Evolutionary conservation across 345 rosid genomes (phyloP), one percentile per base, ranked within the genome.

Genomic region (Hypericum androsaemum): DNA sequence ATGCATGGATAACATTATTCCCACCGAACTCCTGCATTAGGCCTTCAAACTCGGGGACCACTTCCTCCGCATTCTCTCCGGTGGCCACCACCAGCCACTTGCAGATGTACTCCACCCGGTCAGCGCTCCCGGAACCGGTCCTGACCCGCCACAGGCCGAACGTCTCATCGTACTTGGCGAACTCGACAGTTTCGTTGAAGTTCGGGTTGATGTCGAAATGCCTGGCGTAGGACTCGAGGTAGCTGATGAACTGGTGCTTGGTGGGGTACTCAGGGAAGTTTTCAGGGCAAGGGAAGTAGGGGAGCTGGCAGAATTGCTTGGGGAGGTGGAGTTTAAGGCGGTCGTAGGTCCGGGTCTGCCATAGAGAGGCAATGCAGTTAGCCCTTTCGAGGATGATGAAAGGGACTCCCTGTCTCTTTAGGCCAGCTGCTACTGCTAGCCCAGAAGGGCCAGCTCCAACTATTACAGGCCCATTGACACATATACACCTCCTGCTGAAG

Each of bases 21-120:
- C 77, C 75, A 14, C 56, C 49, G 62, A 78, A 78, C 16, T 60
- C 71, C 4, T 36, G 55, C 57, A 71, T 50, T n/a, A 22, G 32
- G 32, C 80, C 80, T 12, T 74, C 72, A 48, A 74, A 63, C 41
- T 71, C 67, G 8, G 83, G 83, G 64, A 74, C 40, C 47, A 74
- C 70, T 16, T 69, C 43, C 68, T 78, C 83, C 5, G 80, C 71
- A 47, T 78, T 54, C 63, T 78, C 83, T 10, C 83, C 83, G 0
- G 83, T 78, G 9, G 83, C 80, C 41, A 69, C 80, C 54, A 78
- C 80, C 49, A 78, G 50, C 80, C 83, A 78, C 64, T 63, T 64
- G 67, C 83, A 69, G 14, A 69, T 55, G 59, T 74, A 78, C 64
- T 74, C 80, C 1, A 58, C 64, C 68, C 46, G 3, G 9, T n/a